Conservation (phyloP, 192 early-diverging fungal genomes). For the Coemansia sp. region DNA sequence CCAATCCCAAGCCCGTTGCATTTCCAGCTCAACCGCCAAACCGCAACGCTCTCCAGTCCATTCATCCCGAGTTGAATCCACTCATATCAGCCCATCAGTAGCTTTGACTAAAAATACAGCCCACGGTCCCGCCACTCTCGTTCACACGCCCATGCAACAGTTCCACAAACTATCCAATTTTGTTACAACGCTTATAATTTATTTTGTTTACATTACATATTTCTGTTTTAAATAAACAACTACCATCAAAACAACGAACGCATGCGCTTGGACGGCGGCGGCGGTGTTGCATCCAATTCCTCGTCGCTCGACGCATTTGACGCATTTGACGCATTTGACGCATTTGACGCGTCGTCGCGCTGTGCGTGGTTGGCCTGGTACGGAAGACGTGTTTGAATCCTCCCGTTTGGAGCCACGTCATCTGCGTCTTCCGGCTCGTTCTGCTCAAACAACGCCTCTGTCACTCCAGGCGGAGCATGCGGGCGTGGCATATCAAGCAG, state of each 20-base stretch:
- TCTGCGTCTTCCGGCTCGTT: slow-evolving; percentile 3
- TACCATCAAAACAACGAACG: slow-evolving; percentile 24
- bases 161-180: neutral
- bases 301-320: slow-evolving; percentile 37
- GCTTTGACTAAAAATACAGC: neutral
- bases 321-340: slow-evolving; percentile 16
- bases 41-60: no score
- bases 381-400: slow-evolving; percentile 39
- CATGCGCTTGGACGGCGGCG: slow-evolving; percentile 46
- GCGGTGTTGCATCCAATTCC: slow-evolving; percentile 48
- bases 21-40: no score
- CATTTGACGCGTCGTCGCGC: neutral
- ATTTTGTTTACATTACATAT: no score
- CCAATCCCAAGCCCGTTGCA: no score
- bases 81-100: neutral
- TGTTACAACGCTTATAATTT: no score
- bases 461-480: slow-evolving; percentile 43
- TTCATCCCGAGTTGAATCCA: no score
- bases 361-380: slow-evolving; percentile 5
- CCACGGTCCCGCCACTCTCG: neutral
- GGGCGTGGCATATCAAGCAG: slow-evolving; percentile 49
- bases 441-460: slow-evolving; percentile 21
- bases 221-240: neutral
- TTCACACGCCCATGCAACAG: neutral
- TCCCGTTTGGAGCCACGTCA: slow-evolving; percentile 23